These are phyloP conservation scores for Macaranga tanarius DNA, from an alignment of 441 rosid genomes.

Conservation along the genomic window DNA sequence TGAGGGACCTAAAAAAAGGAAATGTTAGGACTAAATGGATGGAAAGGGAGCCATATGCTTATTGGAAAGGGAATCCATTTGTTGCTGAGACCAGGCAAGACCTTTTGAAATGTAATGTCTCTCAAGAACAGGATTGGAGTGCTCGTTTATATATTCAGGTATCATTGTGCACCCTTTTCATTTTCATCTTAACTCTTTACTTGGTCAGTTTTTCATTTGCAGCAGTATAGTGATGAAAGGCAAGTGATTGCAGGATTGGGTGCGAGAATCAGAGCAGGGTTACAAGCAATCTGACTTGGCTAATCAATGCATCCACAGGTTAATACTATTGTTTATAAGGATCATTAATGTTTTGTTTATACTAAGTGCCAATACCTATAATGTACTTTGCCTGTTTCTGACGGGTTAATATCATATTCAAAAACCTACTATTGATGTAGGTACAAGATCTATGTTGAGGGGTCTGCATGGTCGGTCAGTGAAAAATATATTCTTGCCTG, in stretches of 20 bases:
- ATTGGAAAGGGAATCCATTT: slow-evolving; percentile 71
- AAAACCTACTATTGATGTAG: slow-evolving; percentile 32
- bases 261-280: slow-evolving; percentile 52
- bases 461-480: slow-evolving; percentile 92
- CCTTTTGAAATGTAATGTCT: slow-evolving; percentile 62
- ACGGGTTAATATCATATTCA: background rate
- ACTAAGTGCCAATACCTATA: background rate
- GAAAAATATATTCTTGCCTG: slow-evolving; percentile 91
- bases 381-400: background rate
- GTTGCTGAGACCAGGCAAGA: slow-evolving; percentile 49
- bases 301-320: slow-evolving; percentile 80
- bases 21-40: slow-evolving; percentile 45
- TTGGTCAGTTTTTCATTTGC: no score
- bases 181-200: background rate
- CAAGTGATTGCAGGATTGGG: slow-evolving; percentile 61
- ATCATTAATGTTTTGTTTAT: no score
- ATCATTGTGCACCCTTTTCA: background rate
- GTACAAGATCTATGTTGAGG: slow-evolving; percentile 86
- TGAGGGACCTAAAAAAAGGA: slow-evolving; percentile 47
- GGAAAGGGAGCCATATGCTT: slow-evolving; percentile 58
- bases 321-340: background rate
- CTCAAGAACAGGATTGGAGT: slow-evolving; percentile 56
- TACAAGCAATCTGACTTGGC: slow-evolving; percentile 65
- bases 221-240: no score
- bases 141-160: slow-evolving; percentile 61